Conservation (phyloP, 139 green algal species). For the Volvox africanus region DNA sequence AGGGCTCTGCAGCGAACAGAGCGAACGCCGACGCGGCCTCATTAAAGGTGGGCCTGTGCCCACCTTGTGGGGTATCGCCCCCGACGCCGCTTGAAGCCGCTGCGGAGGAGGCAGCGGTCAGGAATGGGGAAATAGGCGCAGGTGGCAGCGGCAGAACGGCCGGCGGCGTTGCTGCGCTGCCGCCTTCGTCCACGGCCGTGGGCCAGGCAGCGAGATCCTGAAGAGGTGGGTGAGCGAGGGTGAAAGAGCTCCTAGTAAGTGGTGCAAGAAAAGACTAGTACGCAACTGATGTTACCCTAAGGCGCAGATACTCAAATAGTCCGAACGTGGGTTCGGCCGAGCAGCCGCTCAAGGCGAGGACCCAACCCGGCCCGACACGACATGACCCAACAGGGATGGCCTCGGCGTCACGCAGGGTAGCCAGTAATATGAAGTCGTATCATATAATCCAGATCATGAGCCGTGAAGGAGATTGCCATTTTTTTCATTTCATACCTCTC, state of each 20-base stretch:
- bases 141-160: conserved; percentile 16
- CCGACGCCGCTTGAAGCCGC: background rate
- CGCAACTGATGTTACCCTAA: too few relatives aligned
- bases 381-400: too few relatives aligned
- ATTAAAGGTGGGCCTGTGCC: conserved; percentile 13
- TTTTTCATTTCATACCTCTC: too few relatives aligned
- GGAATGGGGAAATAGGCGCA: conserved; percentile 27
- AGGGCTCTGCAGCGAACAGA: conserved; percentile 26
- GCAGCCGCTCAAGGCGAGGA: too few relatives aligned
- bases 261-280: too few relatives aligned
- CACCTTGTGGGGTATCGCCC: background rate
- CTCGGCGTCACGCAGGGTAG: too few relatives aligned
- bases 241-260: background rate
- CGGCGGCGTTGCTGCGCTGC: background rate
- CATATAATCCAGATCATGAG: too few relatives aligned
- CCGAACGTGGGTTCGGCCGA: too few relatives aligned
- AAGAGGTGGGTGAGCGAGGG: background rate
- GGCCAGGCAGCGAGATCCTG: background rate
- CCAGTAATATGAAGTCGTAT: too few relatives aligned
- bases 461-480: too few relatives aligned
- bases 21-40: conserved; percentile 28
- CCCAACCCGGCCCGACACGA: too few relatives aligned
- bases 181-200: background rate
- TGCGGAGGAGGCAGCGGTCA: background rate
- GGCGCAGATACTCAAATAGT: too few relatives aligned